Evolutionary conservation across 768 basidiomycete genomes (phyloP), one percentile per base, ranked within the genome.

Genomic region (Pleurotus citrinopileatus): DNA sequence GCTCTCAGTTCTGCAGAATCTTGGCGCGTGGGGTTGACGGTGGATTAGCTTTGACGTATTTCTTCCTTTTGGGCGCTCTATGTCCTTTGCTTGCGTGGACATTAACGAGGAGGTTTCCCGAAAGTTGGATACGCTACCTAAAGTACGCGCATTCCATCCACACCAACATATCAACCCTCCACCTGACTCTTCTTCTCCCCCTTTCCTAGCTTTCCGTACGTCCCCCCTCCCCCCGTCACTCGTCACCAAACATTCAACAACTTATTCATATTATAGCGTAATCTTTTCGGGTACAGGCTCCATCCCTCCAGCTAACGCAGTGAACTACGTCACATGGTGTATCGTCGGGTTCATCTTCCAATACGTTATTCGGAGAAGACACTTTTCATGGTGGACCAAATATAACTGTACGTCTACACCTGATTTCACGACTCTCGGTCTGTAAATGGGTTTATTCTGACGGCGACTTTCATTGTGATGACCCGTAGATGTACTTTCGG

Each of bases 21-120:
- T 6, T 48, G 40, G 12, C n/a, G 34, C 48, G 51, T 22, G 28
- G 32, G 44, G 38, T 46, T 22, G 27, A 44, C 42, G 59, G 64
- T 65, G 20, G 52, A 23, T 45, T 37, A 38, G 12, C 75, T 91
- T 17, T 52, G 63, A 63, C 78, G 3, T 83, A 82, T 65, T 91
- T 89, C 73, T 94, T 94, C 87, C 78, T 91, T 54, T 63, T 87
- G 52, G 92, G 92, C 13, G 77, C 83, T 45, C 8, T 84, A 42
- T 76, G 79, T 46, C 91, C 91, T 0, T 27, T 79, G 52, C 52
- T 79, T 42, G 74, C 79, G 28, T 91, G 79, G 63, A 55, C 82
- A 54, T 60, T 86, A 53, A 71, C 75, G 48, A 67, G 74, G 61
- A 79, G 73, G 62, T 93, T 77, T 73, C 87, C 89, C n/a, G 79